phyloP scores from a whole-genome alignment of 805 yeast species.

The Cyberlindnera mrakii region DNA sequence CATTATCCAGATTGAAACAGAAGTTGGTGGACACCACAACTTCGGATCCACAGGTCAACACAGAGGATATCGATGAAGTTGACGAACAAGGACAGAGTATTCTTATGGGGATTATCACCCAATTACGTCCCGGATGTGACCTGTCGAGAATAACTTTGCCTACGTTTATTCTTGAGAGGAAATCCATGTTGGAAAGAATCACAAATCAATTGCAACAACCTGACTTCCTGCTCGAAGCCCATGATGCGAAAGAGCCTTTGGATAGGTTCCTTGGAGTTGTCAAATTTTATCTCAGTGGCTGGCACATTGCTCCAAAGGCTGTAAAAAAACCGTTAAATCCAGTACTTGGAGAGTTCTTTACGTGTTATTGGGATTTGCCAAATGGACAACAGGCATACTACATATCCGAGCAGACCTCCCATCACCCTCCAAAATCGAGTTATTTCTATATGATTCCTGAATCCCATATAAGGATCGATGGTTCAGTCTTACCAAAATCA shows the following conservation, averaged over 20 bases:
- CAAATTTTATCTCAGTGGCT: constrained; percentile 88
- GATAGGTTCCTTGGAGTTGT: constrained; percentile 69
- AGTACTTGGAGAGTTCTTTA: constrained; percentile 83
- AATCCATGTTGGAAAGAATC: constrained; percentile 93
- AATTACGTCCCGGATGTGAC: constrained; percentile 89
- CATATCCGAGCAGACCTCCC: constrained; percentile 91
- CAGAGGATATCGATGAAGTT: constrained; percentile 85
- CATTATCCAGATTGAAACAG: constrained; percentile 12
- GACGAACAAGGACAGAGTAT: constrained; percentile 88
- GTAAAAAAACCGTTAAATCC: constrained; percentile 97
- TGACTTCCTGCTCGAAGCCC: constrained; percentile 64
- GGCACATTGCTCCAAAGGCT: constrained; percentile 99
- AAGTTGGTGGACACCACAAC: constrained; percentile 3
- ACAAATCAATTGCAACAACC: constrained; percentile 86
- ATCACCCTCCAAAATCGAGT: constrained; percentile 97
- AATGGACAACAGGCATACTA: constrained; percentile 71
- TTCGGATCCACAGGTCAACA: constrained; percentile 18
- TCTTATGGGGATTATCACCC: constrained; percentile 80
- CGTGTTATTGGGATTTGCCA: constrained; percentile 88
- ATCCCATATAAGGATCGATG: constrained; percentile 78
- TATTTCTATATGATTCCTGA: constrained; percentile 86
- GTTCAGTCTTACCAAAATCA: constrained; percentile 81
- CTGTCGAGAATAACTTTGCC: constrained; percentile 88
- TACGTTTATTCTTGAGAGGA: constrained; percentile 89
- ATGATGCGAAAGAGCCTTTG: constrained; percentile 47